Percentiles rank a stretch among this genome's conserved stretches.
Evolutionary conservation across 2,329 filamentous ascomycete genomes (phyloP).

Genomic region (Colletotrichum sp.): DNA sequence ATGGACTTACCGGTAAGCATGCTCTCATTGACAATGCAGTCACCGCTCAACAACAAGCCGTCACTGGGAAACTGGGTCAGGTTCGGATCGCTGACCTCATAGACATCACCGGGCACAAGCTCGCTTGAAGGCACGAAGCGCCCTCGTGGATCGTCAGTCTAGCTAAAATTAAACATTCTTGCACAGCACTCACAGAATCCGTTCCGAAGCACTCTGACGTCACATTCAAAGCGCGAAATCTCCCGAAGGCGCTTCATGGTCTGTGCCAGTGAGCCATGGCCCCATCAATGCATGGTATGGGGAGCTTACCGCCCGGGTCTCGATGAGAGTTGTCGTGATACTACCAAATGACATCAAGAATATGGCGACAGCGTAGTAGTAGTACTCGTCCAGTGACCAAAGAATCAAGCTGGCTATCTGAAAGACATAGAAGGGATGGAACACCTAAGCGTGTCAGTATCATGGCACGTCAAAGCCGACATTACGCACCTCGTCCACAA

Average conservation of each 20-base stretch:
- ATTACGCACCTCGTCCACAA: slow-evolving; percentile 79
- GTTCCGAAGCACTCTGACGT: slow-evolving; percentile 89
- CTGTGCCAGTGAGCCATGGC: slow-evolving; percentile 35
- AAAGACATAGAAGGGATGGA: slow-evolving; percentile 98
- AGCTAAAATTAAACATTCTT: not conserved
- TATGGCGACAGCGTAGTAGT: slow-evolving; percentile 96
- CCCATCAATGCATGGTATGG: not conserved
- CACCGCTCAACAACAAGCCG: slow-evolving; percentile 87
- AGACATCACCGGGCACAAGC: slow-evolving; percentile 93
- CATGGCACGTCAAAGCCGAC: not conserved
- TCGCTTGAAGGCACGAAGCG: slow-evolving; percentile 85
- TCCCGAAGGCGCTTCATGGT: slow-evolving; percentile 92
- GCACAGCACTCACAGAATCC: slow-evolving; percentile 77
- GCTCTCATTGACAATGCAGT: slow-evolving; percentile 98
- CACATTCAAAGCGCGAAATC: slow-evolving; percentile 93
- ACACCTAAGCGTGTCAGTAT: slow-evolving; percentile 61
- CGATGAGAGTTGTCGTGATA: slow-evolving; percentile 86
- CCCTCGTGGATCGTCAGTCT: slow-evolving; percentile 48
- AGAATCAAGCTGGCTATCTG: slow-evolving; percentile 92
- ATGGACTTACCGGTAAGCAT: slow-evolving; percentile 77
- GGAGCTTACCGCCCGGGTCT: slow-evolving; percentile 77
- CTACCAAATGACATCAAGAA: slow-evolving; percentile 94
- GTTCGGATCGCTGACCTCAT: slow-evolving; percentile 93
- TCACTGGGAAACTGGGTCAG: slow-evolving; percentile 90
- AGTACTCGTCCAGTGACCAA: slow-evolving; percentile 96